A percentile compares a stretch with the other conserved stretches of the same genome.
Conservation (phyloP, 2,329 filamentous ascomycete species). For the Trichoderma polysporum region DNA sequence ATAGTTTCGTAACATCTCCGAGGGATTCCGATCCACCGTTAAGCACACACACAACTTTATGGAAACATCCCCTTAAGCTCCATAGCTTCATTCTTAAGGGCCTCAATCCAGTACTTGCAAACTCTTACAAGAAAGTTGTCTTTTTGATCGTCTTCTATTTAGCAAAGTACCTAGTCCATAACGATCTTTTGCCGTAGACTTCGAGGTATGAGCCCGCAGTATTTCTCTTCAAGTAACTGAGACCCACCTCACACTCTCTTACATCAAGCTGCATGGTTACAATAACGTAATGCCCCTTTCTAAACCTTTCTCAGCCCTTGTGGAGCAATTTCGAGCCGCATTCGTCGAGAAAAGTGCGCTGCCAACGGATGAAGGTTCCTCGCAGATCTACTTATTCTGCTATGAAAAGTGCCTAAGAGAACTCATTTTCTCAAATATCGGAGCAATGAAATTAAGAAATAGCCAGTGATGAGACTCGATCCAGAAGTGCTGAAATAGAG, state of each 20-base stretch:
- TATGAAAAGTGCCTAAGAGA: not conserved
- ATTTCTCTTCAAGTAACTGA: not conserved
- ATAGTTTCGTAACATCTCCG: too few relatives aligned
- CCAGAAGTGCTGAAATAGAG: not conserved
- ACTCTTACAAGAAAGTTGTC: too few relatives aligned
- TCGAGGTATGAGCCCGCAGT: not conserved
- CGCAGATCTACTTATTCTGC: too few relatives aligned
- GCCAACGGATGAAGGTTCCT: not conserved
- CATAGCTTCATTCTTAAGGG: too few relatives aligned
- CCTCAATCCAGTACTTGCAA: too few relatives aligned
- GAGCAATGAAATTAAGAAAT: too few relatives aligned
- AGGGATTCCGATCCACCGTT: too few relatives aligned
- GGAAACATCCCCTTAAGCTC: too few relatives aligned
- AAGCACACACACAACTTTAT: too few relatives aligned
- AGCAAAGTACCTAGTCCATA: not conserved
- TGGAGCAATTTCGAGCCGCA: not conserved
- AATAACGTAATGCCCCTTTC: not conserved
- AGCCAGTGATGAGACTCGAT: too few relatives aligned
- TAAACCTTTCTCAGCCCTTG: not conserved
- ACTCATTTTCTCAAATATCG: too few relatives aligned
- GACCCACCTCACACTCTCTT: not conserved
- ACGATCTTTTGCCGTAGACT: not conserved
- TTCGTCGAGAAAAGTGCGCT: not conserved
- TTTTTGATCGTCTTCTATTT: too few relatives aligned
- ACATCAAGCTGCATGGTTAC: not conserved